phyloP scores from a whole-genome alignment of 331 rosid species.

The Ulmus americana region DNA sequence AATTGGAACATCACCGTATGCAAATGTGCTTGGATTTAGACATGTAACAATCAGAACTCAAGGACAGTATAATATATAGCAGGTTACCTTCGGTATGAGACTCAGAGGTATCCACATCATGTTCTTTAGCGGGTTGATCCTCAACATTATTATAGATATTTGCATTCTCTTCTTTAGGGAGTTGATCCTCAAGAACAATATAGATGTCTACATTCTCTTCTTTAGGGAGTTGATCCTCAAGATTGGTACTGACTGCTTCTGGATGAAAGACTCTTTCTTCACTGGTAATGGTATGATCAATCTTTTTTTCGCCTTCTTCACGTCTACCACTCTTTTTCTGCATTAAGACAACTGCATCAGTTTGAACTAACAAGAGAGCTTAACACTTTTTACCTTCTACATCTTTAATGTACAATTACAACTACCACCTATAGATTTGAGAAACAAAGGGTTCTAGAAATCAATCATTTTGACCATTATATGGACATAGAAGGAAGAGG shows the following conservation, averaged over 20 bases:
- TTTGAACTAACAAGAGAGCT: background rate
- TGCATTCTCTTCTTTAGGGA: conserved; percentile 2
- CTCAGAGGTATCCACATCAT: conserved; percentile 25
- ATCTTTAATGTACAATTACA: background rate
- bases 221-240: conserved; percentile 22
- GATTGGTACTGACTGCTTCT: conserved; percentile 24
- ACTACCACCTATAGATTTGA: background rate
- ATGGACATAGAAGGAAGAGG: background rate
- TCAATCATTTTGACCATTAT: too few relatives aligned
- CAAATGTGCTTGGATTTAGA: background rate
- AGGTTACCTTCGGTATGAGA: conserved; percentile 45
- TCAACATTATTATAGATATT: conserved; percentile 2
- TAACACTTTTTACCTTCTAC: background rate
- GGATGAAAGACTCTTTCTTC: conserved; percentile 29
- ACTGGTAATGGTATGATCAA: conserved; percentile 23
- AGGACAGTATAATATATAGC: background rate
- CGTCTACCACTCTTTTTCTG: conserved; percentile 42
- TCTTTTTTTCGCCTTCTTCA: conserved; percentile 33
- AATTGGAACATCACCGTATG: background rate
- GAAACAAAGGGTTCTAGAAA: too few relatives aligned
- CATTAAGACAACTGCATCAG: conserved; percentile 24
- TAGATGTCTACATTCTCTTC: too few relatives aligned
- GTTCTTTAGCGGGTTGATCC: conserved; percentile 25
- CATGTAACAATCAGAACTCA: background rate
- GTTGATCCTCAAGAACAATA: conserved; percentile 20